phyloP scores from a whole-genome alignment of 768 basidiomycete genomes.

The Clathrus columnatus region DNA sequence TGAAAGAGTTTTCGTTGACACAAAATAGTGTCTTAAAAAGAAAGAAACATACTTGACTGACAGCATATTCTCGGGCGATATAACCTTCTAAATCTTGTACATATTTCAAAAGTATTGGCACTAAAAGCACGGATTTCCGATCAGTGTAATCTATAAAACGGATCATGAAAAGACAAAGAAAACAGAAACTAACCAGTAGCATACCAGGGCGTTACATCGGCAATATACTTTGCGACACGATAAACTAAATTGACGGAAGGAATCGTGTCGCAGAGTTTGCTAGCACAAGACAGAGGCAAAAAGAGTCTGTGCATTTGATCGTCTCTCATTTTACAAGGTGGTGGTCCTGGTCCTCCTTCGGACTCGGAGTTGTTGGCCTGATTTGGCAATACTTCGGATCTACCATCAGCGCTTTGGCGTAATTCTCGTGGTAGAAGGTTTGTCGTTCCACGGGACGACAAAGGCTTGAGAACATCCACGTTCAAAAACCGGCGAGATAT shows the following conservation, averaged over 20 bases:
- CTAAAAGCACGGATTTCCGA: neutral
- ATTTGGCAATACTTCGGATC: neutral
- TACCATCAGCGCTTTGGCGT: neutral
- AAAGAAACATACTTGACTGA: neutral
- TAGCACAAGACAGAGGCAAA: constrained; percentile 5
- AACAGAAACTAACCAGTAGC: neutral
- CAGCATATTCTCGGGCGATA: neutral
- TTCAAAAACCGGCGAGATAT: neutral
- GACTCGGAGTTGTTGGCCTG: neutral
- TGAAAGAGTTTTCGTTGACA: neutral
- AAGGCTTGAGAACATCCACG: neutral
- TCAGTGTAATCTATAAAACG: too few species aligned
- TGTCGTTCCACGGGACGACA: neutral
- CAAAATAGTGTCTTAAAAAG: neutral
- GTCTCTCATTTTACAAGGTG: constrained; percentile 1
- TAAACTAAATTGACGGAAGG: neutral
- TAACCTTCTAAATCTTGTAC: neutral
- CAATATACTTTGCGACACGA: neutral
- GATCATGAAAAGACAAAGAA: neutral
- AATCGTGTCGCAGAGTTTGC: neutral
- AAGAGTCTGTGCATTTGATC: constrained; percentile 1
- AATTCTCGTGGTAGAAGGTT: neutral
- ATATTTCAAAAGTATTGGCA: constrained; percentile 4
- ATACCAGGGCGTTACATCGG: neutral
- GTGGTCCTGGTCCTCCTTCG: neutral